A percentile compares a stretch with the other conserved stretches of the same genome.
Conservation (phyloP, 1,139 yeast genomes). For the Nakaseomyces glabratus region DNA sequence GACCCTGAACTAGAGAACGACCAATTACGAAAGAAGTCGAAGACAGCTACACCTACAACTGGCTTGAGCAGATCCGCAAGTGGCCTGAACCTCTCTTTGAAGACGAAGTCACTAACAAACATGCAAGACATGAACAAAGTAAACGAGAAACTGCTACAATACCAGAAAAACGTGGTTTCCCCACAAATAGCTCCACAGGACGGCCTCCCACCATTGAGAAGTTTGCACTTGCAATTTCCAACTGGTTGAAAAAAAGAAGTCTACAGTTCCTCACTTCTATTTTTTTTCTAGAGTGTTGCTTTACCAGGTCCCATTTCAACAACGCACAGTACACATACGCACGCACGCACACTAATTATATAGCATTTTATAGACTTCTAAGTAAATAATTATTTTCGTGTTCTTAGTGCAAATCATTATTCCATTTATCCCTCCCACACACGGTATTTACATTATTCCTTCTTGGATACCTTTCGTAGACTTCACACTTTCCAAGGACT, state of each 20-base stretch:
- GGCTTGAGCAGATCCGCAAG: constrained; percentile 19
- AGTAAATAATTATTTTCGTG: too few relatives aligned
- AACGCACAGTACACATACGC: too few relatives aligned
- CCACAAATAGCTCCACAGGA: not conserved
- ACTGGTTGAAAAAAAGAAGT: constrained; percentile 16
- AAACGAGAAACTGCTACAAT: constrained; percentile 14
- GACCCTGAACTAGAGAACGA: constrained; percentile 13
- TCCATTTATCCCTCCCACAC: too few relatives aligned
- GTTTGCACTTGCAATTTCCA: constrained; percentile 28
- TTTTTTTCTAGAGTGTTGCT: not conserved
- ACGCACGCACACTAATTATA: too few relatives aligned
- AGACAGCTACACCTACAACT: constrained; percentile 21
- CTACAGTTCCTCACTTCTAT: not conserved
- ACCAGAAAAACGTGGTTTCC: constrained; percentile 8
- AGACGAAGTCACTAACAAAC: constrained; percentile 5
- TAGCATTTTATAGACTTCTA: too few relatives aligned
- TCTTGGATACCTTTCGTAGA: too few relatives aligned
- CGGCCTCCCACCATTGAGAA: constrained; percentile 27
- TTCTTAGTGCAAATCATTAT: too few relatives aligned
- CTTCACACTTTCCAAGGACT: too few relatives aligned
- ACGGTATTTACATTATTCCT: too few relatives aligned
- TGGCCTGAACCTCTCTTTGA: constrained; percentile 10
- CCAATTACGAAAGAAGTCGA: constrained; percentile 20
- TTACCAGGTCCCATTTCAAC: not conserved
- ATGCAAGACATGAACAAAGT: constrained; percentile 10